Base-by-base conservation (phyloP, 108 stramenopile genomes). In the Nannochloropsis oceanica region DNA sequence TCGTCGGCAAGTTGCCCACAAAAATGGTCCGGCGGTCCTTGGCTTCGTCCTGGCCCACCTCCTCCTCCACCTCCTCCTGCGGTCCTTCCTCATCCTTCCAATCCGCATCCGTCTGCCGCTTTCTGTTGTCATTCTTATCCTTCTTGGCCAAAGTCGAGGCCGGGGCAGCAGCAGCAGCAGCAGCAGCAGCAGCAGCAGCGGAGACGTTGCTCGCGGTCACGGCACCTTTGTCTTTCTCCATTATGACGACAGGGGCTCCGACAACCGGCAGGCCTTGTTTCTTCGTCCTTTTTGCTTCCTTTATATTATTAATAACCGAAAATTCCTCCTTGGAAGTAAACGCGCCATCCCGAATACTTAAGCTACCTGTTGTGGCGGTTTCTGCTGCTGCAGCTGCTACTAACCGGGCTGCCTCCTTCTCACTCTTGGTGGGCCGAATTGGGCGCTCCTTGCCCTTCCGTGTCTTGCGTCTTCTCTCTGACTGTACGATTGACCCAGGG, bases 1-100 rank as follows among this genome's bases (percentile, higher is more conserved):
- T 87, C 14, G 79, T 85, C 8, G 90, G 90, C 24, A 90, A 26
- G 86, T 90, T 90, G 13, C 90, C 90, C 44, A 90, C 89, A 43
- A 90, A 90, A 12, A 90, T 80, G 18, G 90, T 90, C 14, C 85
- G 43, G 22, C 83, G 87, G 14, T 87, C 87, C 27, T 83, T 87
- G 18, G 83, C 87, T 9, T 79, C 46, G 22, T 87, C 87, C 43
- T 26, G 44, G 24, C 80, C 80, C 27, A 83, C 83, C 44, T 87
- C 86, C 26, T 44, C 44, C 25, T 83, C 83, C 12, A 43, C 46
- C 8, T 73, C 86, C 11, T 86, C 86, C 5, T 82, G 27, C 44
- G 8, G 25, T 8, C 14, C 80, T 25, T 86, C 85, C 9, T 24
- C 46, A 26, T 46, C 81, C 44, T 73, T 80, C 25, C 27, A 27